These are phyloP conservation scores for Hypoxylon trugodes DNA, from an alignment of 495 filamentous ascomycete species.

Conservation along the genomic window DNA sequence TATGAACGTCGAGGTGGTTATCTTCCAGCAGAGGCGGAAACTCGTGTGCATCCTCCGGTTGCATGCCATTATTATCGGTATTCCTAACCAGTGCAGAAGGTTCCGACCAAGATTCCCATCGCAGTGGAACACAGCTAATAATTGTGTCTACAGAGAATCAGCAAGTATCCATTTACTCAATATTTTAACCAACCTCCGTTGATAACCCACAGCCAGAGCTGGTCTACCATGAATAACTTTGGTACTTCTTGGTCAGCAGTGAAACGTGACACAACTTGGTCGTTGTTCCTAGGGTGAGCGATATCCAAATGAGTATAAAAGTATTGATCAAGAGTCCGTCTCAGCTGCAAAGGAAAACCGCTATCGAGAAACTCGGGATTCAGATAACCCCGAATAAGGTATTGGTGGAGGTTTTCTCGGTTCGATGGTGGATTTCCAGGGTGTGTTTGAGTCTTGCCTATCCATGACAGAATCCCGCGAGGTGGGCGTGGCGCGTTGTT, in stretches of 20 bases:
- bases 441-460: not conserved
- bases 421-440: not conserved
- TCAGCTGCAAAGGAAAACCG: not conserved
- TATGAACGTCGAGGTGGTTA: not conserved
- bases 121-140: not conserved
- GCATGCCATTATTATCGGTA: not conserved
- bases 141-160: not conserved
- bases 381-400: not conserved
- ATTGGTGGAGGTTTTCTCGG: conserved; percentile 1
- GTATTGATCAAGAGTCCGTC: not conserved
- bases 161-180: not conserved
- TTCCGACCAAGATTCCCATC: not conserved
- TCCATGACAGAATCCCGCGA: too few species aligned
- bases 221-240: not conserved
- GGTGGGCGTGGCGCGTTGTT: too few species aligned
- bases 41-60: not conserved
- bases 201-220: not conserved
- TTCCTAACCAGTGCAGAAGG: not conserved
- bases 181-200: not conserved
- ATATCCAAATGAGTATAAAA: conserved; percentile 1
- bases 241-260: not conserved
- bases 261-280: not conserved
- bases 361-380: not conserved
- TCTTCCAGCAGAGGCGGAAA: not conserved
- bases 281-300: not conserved